phyloP scores from a whole-genome alignment of 345 rosid genomes.

The Populus euphratica region DNA sequence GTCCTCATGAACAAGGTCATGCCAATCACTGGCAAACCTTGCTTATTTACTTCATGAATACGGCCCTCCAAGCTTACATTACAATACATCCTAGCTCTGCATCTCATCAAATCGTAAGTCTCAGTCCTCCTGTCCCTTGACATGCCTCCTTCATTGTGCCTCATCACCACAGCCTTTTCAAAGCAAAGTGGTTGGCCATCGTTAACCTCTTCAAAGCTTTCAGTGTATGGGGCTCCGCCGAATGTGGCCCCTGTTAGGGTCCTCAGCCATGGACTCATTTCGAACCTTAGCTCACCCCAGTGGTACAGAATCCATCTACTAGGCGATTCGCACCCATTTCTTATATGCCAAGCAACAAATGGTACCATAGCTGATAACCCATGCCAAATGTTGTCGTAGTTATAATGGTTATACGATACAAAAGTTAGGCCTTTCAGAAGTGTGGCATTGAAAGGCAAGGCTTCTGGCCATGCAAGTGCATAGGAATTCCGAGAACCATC shows the following conservation, averaged over 20 bases:
- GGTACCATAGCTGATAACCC: conserved; percentile 53
- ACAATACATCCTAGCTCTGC: conserved; percentile 51
- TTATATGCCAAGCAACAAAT: conserved; percentile 66
- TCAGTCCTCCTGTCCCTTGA: conserved; percentile 59
- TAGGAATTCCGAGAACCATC: conserved; percentile 76
- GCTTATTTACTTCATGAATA: background rate
- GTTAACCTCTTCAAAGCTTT: conserved; percentile 28
- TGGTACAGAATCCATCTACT: conserved; percentile 64
- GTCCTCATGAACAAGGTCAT: conserved; percentile 69
- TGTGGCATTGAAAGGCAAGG: conserved; percentile 50
- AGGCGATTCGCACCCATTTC: conserved; percentile 42
- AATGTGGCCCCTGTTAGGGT: conserved; percentile 46
- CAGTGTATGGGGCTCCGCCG: conserved; percentile 21
- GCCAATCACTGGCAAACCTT: conserved; percentile 31
- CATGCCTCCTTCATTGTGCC: conserved; percentile 81
- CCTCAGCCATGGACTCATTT: conserved; percentile 50
- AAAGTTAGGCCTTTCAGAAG: conserved; percentile 57
- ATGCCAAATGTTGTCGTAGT: conserved; percentile 66
- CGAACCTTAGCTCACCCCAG: conserved; percentile 63
- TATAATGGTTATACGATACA: conserved; percentile 64
- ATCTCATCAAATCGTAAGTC: conserved; percentile 54
- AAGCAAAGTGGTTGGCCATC: conserved; percentile 50
- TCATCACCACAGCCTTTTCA: conserved; percentile 70
- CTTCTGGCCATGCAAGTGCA: conserved; percentile 60
- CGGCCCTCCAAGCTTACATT: conserved; percentile 29